Conservation (phyloP, 2,329 filamentous ascomycete species). For the Karstenula rhodostoma region DNA sequence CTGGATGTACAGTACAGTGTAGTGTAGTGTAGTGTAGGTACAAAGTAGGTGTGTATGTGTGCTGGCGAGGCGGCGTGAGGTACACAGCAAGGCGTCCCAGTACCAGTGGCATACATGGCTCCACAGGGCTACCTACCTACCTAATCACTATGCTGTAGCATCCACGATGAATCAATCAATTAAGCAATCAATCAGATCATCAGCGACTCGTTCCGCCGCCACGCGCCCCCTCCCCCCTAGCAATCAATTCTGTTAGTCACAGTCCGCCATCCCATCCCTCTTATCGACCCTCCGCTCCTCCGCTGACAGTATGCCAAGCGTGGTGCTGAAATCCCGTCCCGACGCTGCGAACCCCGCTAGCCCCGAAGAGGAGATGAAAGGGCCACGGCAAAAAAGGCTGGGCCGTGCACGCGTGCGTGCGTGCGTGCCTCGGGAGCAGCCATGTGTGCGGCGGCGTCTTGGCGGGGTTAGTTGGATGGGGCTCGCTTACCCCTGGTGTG, state of each 20-base stretch:
- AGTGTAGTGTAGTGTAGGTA: too few relatives aligned
- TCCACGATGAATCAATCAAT: not conserved
- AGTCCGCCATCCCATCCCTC: conserved; percentile 1
- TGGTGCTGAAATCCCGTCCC: not conserved
- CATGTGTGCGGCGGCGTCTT: not conserved
- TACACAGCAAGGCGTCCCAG: conserved; percentile 9
- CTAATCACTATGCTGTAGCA: not conserved
- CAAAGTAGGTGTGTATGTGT: too few relatives aligned
- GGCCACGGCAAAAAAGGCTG: not conserved
- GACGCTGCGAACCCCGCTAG: not conserved
- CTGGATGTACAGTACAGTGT: too few relatives aligned
- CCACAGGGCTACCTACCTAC: too few relatives aligned
- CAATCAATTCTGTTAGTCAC: conserved; percentile 8
- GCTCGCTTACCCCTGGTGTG: conserved; percentile 5
- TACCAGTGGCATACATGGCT: conserved; percentile 5
- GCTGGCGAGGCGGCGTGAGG: not conserved
- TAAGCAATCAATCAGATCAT: not conserved
- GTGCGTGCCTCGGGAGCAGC: not conserved
- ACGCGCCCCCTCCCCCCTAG: not conserved
- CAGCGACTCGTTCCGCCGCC: not conserved
- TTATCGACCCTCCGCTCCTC: conserved; percentile 12
- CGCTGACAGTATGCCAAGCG: conserved; percentile 9
- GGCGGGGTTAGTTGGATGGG: not conserved
- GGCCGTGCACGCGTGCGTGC: not conserved
- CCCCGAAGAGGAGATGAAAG: not conserved